phyloP scores from a whole-genome alignment of 805 yeast species.

The Wickerhamomyces pijperi region DNA sequence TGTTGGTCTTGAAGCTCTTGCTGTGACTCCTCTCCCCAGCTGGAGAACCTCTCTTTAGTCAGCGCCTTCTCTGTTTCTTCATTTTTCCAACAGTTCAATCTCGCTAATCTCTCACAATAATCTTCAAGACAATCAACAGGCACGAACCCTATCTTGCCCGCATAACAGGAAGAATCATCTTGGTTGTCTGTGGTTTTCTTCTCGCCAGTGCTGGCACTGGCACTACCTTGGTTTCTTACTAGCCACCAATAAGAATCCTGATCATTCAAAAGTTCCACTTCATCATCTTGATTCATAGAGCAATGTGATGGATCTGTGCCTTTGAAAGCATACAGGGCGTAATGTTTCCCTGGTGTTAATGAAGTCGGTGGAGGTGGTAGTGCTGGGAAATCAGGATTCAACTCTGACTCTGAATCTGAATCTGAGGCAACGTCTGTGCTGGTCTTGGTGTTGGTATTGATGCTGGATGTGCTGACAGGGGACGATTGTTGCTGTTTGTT shows the following conservation, averaged over 20 bases:
- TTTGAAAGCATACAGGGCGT: slow-evolving; percentile 76
- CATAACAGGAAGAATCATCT: too few relatives aligned
- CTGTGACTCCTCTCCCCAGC: background rate
- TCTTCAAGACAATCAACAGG: slow-evolving; percentile 95
- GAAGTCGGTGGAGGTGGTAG: slow-evolving; percentile 54
- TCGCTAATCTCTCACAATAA: slow-evolving; percentile 80
- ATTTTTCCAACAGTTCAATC: slow-evolving; percentile 86
- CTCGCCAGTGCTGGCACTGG: background rate
- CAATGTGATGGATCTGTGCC: slow-evolving; percentile 95
- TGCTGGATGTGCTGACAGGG: too few relatives aligned
- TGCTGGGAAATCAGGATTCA: too few relatives aligned
- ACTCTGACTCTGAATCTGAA: too few relatives aligned
- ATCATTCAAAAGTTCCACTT: slow-evolving; percentile 75
- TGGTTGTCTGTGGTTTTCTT: too few relatives aligned
- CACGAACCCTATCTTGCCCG: slow-evolving; percentile 72
- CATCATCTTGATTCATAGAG: slow-evolving; percentile 65
- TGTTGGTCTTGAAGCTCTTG: background rate
- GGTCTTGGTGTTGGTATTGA: too few relatives aligned
- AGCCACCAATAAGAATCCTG: slow-evolving; percentile 97
- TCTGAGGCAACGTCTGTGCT: too few relatives aligned
- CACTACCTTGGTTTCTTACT: slow-evolving; percentile 46
- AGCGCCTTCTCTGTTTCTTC: slow-evolving; percentile 36
- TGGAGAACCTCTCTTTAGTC: slow-evolving; percentile 6
- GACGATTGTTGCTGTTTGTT: too few relatives aligned
- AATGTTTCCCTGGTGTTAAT: slow-evolving; percentile 70